These are phyloP conservation scores for Colletotrichum aenigma DNA, from an alignment of 2,329 filamentous ascomycete genomes.

Conservation along the genomic window DNA sequence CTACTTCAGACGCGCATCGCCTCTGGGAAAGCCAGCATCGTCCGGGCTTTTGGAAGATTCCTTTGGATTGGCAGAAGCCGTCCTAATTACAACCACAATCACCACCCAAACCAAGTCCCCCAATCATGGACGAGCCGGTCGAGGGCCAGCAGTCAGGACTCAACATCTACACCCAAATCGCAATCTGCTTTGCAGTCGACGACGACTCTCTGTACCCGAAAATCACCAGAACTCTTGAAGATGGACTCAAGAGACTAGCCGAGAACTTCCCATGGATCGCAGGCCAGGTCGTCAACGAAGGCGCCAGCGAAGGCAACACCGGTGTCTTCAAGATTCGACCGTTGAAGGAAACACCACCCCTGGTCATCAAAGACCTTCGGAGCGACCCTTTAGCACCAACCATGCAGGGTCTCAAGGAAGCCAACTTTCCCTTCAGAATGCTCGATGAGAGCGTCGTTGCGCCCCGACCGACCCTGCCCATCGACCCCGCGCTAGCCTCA, in stretches of 20 bases:
- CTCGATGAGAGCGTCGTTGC: constrained; percentile 49
- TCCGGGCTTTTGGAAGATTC: rapidly evolving
- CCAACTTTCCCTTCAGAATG: constrained; percentile 50
- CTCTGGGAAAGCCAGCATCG: not conserved
- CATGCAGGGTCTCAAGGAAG: constrained; percentile 38
- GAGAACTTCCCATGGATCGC: constrained; percentile 50
- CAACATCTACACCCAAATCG: constrained; percentile 51
- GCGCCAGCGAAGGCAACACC: constrained; percentile 25
- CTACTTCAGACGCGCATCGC: not conserved
- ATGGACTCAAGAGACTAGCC: constrained; percentile 42
- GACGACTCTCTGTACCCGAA: constrained; percentile 22
- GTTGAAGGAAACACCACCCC: constrained; percentile 29
- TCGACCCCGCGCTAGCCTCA: not conserved
- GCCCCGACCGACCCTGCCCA: constrained; percentile 5
- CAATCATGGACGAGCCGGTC: constrained; percentile 24
- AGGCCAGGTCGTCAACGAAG: constrained; percentile 45
- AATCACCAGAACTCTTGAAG: constrained; percentile 33
- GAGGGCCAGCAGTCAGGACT: constrained; percentile 47
- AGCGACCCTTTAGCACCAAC: constrained; percentile 36
- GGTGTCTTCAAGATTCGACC: constrained; percentile 44
- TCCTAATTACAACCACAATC: not conserved
- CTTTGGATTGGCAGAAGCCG: not conserved
- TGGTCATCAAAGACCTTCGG: constrained; percentile 48
- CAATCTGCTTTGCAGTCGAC: constrained; percentile 39
- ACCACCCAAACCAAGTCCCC: no score